Percentiles rank a stretch among this genome's conserved stretches.
Evolutionary conservation across 805 yeast genomes (phyloP).

Genomic region (Brettanomyces sp.): DNA sequence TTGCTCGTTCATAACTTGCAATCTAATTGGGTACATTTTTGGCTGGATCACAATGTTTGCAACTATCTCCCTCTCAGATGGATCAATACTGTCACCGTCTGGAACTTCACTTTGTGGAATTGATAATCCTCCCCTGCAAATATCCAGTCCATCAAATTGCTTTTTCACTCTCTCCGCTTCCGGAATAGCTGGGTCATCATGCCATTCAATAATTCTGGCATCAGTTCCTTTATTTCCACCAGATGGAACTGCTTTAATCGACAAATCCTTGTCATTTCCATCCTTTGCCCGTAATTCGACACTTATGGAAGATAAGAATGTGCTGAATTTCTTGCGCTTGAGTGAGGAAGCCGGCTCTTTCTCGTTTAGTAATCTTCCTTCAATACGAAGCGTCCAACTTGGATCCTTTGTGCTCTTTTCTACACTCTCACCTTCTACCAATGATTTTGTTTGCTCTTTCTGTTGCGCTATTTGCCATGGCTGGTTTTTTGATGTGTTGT

Average conservation of each 20-base stretch:
- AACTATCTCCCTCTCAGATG: slow-evolving; percentile 39
- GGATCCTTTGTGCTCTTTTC: slow-evolving; percentile 20
- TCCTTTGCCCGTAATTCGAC: slow-evolving; percentile 49
- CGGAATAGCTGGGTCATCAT: slow-evolving; percentile 42
- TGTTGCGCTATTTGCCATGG: slow-evolving; percentile 58
- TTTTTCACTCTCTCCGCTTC: slow-evolving; percentile 24
- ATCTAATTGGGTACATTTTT: slow-evolving; percentile 61
- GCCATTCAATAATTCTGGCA: slow-evolving; percentile 74
- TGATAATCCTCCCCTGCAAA: slow-evolving; percentile 63
- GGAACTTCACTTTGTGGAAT: slow-evolving; percentile 16
- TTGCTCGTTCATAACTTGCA: slow-evolving; percentile 50
- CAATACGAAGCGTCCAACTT: slow-evolving; percentile 79
- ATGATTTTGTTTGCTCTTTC: not conserved
- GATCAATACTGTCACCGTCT: slow-evolving; percentile 15
- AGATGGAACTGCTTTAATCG: slow-evolving; percentile 8
- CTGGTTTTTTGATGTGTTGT: slow-evolving; percentile 77
- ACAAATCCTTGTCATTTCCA: slow-evolving; percentile 15
- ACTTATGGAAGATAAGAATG: slow-evolving; percentile 75
- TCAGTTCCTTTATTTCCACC: slow-evolving; percentile 21
- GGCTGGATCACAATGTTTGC: slow-evolving; percentile 74
- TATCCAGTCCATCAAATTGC: slow-evolving; percentile 82
- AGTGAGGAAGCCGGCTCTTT: slow-evolving; percentile 38
- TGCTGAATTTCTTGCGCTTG: slow-evolving; percentile 54
- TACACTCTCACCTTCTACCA: slow-evolving; percentile 9
- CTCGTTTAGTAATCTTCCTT: slow-evolving; percentile 63